Evolutionary conservation across 176 grass and related monocot genomes (phyloP), one percentile per base, ranked within the genome.

Genomic region (Areca catechu): DNA sequence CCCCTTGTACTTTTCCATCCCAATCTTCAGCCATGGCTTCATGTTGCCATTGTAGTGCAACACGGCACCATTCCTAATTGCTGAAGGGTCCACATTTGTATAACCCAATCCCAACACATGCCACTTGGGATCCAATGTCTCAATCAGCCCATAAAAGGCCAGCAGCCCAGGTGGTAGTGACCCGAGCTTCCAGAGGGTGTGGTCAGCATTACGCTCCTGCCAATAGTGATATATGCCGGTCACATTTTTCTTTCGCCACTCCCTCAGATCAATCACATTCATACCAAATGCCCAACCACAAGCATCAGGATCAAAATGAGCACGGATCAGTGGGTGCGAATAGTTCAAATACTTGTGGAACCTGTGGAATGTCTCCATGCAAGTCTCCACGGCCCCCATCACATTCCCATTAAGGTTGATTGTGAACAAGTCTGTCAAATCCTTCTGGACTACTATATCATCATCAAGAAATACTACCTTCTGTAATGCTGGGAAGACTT

Each of bases 151-250:
- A 69, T 98, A 98, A 71, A 98, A 98, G 29, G 93, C 81, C 60
- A 98, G 78, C 66, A 98, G 82, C 24, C 93, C 93, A 74, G 88
- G 93, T 5, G 93, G 93, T 58, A 98, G 75, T 57, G 93, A 88
- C 6, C 93, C 93, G 70, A 98, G 93, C 49, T 98, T 98, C 93
- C 93, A 98, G 21, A 98, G 64, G 58, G 88, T 92, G 70, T 98
- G 93, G 71, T 98, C 84, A 65, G 87, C 69, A 61, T 98, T 98
- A 25, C 66, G 79, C 73, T 92, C 93, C 65, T 98, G 93, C 93
- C 93, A 98, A 64, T 98, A 92, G 72, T 98, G 93, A 82, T 98
- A 98, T 80, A 92, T 92, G 57, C 93, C 93, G 24, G 93, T 98
- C 16, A 98, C 93, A 77, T 98, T 92, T 74, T 89, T 98, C 34